phyloP scores from a whole-genome alignment of 208 protist species.

The Leishmania turanica region DNA sequence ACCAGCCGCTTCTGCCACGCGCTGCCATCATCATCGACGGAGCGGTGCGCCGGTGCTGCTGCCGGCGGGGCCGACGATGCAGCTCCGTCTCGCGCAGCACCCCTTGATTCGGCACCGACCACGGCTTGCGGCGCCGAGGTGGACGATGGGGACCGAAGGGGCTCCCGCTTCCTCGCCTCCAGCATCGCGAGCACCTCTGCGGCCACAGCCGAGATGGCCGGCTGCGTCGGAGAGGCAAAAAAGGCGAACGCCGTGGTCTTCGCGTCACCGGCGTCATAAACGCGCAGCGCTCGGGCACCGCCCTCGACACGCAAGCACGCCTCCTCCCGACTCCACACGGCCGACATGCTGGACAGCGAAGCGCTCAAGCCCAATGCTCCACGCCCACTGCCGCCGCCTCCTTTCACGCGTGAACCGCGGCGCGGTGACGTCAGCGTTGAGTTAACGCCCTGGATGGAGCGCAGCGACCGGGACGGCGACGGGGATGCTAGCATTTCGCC shows the following conservation, averaged over 20 bases:
- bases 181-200: conserved; percentile 6
- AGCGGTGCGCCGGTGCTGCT: too few species aligned
- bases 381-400: neutral
- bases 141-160: too few species aligned
- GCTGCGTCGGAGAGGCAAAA: neutral
- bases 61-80: neutral
- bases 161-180: neutral
- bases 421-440: neutral
- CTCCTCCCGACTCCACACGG: conserved; percentile 31
- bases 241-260: neutral
- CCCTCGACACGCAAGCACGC: neutral
- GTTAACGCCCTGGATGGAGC: neutral
- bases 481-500: neutral
- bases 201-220: conserved; percentile 2
- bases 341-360: conserved; percentile 31
- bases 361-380: neutral
- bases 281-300: too few species aligned
- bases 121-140: neutral
- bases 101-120: neutral
- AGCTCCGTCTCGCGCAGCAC: too few species aligned
- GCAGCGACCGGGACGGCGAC: conserved; percentile 3
- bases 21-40: neutral
- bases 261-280: too few species aligned
- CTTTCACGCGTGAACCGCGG: neutral
- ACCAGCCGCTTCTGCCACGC: conserved; percentile 19